Conservation (phyloP, 129 eudicot genomes). For the Ambrosia trifida region DNA sequence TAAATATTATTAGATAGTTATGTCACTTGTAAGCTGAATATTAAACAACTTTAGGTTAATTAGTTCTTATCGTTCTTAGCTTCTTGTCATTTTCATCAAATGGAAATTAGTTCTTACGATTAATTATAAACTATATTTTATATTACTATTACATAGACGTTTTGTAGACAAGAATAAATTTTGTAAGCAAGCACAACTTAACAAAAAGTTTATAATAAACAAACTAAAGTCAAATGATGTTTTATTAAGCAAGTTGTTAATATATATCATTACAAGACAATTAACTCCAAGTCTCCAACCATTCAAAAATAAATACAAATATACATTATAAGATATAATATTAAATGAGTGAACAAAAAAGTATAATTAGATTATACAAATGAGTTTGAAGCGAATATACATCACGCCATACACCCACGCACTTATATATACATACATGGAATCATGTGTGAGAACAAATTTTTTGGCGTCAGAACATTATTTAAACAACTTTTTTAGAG, state of each 20-base stretch:
- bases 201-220: background rate
- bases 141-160: background rate
- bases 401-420: no score
- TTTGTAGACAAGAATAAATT: background rate
- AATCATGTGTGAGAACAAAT: no score
- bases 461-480: no score
- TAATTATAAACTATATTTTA: background rate
- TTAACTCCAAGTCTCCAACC: background rate
- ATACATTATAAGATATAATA: background rate
- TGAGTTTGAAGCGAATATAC: no score
- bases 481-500: no score
- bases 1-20: background rate
- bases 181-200: slow-evolving; percentile 8
- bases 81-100: slow-evolving; percentile 23
- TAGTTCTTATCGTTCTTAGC: slow-evolving; percentile 8
- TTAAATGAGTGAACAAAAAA: background rate
- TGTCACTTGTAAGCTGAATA: slow-evolving; percentile 14
- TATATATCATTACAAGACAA: slow-evolving; percentile 7
- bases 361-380: background rate
- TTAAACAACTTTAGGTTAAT: background rate
- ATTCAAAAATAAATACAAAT: background rate
- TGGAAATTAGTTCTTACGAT: background rate
- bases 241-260: slow-evolving; percentile 26
- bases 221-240: slow-evolving; percentile 24
- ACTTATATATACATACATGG: no score